Evolutionary conservation across 768 basidiomycete species (phyloP).

Genomic region (Baorangia bicolor): DNA sequence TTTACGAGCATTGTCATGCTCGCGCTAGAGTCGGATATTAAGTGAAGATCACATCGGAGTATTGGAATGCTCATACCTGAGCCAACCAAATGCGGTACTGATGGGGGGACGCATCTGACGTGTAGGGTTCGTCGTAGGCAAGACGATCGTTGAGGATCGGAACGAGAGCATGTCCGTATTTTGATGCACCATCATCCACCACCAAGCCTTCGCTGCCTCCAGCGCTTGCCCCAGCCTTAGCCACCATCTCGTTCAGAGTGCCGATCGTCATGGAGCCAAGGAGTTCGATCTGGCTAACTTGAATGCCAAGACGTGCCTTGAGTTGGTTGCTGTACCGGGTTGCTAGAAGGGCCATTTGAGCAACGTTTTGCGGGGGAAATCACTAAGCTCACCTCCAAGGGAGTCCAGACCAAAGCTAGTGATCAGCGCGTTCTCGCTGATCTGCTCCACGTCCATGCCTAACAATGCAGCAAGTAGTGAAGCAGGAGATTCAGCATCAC

Average conservation of each 20-base stretch:
- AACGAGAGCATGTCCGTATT: constrained; percentile 29
- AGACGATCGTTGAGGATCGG: constrained; percentile 32
- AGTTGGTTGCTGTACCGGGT: constrained; percentile 33
- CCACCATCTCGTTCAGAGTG: constrained; percentile 26
- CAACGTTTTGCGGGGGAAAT: neutral
- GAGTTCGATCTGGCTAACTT: constrained; percentile 24
- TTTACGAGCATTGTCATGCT: constrained; percentile 30
- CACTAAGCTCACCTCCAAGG: constrained; percentile 22
- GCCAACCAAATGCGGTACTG: constrained; percentile 34
- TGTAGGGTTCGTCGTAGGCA: constrained; percentile 33
- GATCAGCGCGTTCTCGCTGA: constrained; percentile 30
- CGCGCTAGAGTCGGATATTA: constrained; percentile 13
- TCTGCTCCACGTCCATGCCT: constrained; percentile 27
- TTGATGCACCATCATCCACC: constrained; percentile 25
- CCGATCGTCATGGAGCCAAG: constrained; percentile 27
- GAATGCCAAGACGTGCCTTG: constrained; percentile 27
- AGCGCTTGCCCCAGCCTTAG: constrained; percentile 15
- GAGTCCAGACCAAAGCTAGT: constrained; percentile 28
- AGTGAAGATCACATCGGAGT: neutral
- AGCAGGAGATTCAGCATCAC: constrained; percentile 21
- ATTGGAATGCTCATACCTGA: constrained; percentile 19
- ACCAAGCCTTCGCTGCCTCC: constrained; percentile 2
- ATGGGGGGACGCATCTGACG: constrained; percentile 26
- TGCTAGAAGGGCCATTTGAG: constrained; percentile 9
- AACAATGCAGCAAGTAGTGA: constrained; percentile 25